Evolutionary conservation across 2,329 filamentous ascomycete genomes (phyloP).

Genomic region (Tolypocladium album): DNA sequence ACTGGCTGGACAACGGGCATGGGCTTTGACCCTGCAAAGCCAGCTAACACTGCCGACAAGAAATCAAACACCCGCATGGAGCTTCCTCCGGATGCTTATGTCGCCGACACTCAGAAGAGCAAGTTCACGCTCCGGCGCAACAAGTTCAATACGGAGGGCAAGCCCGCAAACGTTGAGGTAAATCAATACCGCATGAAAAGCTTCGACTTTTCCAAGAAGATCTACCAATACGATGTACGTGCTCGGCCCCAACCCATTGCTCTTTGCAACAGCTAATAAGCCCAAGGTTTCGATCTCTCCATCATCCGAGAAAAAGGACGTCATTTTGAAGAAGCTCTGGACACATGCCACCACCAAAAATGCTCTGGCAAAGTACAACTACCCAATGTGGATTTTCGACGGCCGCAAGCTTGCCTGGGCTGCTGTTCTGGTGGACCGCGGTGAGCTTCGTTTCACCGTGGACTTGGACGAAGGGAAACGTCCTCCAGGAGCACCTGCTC

Average conservation of each 20-base stretch:
- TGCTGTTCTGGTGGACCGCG: constrained; percentile 26
- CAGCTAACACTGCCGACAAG: constrained; percentile 9
- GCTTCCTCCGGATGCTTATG: constrained; percentile 46
- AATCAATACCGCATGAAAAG: constrained; percentile 65
- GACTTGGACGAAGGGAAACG: constrained; percentile 61
- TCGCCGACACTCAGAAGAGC: constrained; percentile 21
- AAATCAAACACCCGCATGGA: constrained; percentile 41
- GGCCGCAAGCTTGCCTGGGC: constrained; percentile 79
- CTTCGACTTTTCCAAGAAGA: constrained; percentile 44
- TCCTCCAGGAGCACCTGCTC: constrained; percentile 19
- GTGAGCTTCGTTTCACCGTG: constrained; percentile 47
- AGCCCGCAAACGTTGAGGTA: constrained; percentile 42
- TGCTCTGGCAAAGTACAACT: constrained; percentile 35
- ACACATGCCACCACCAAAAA: constrained; percentile 48
- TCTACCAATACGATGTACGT: constrained; percentile 75
- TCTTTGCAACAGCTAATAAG: constrained; percentile 2
- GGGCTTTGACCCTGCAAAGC: constrained; percentile 33
- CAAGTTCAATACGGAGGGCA: constrained; percentile 46
- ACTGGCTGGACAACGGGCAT: constrained; percentile 17
- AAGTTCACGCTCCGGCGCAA: constrained; percentile 22
- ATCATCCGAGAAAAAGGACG: constrained; percentile 47
- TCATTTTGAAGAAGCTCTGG: constrained; percentile 70
- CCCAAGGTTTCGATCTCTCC: constrained; percentile 53
- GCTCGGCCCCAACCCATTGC: constrained; percentile 23
- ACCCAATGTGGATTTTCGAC: constrained; percentile 59